phyloP scores from a whole-genome alignment of 768 basidiomycete species.

The Amanita molliuscula region DNA sequence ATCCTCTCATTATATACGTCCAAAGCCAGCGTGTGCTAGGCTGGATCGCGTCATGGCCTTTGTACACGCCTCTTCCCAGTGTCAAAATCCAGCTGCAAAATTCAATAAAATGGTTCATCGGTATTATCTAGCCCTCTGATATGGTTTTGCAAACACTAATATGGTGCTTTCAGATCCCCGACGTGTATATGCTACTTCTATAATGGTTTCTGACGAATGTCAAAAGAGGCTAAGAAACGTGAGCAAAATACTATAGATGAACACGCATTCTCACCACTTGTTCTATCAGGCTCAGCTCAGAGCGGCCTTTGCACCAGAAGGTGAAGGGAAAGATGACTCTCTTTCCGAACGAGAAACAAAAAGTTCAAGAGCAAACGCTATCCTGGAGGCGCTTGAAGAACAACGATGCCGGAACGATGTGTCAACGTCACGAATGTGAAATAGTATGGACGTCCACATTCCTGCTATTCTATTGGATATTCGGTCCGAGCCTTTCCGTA shows the following conservation, averaged over 20 bases:
- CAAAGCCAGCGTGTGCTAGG: conserved; percentile 15
- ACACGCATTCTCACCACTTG: no score
- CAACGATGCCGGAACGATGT: background rate
- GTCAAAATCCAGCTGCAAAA: conserved; percentile 35
- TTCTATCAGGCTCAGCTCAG: no score
- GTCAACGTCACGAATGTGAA: no score
- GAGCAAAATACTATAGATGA: background rate
- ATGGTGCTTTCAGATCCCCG: background rate
- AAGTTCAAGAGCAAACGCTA: background rate
- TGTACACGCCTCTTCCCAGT: conserved; percentile 44
- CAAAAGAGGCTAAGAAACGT: no score
- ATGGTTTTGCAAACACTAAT: background rate
- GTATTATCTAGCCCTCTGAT: conserved; percentile 48
- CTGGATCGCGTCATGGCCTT: background rate
- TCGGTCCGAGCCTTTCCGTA: no score
- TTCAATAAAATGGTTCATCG: conserved; percentile 70
- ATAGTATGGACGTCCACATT: no score
- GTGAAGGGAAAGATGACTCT: no score
- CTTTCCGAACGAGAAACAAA: no score
- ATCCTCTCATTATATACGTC: conserved; percentile 18
- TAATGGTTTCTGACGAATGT: background rate
- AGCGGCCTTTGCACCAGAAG: no score
- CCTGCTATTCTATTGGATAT: no score
- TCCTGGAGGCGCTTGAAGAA: background rate
- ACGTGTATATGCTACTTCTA: background rate